A percentile compares a stretch with the other conserved stretches of the same genome.
phyloP scores from a whole-genome alignment of 2,329 filamentous ascomycete genomes.

The Penicillium sp. region DNA sequence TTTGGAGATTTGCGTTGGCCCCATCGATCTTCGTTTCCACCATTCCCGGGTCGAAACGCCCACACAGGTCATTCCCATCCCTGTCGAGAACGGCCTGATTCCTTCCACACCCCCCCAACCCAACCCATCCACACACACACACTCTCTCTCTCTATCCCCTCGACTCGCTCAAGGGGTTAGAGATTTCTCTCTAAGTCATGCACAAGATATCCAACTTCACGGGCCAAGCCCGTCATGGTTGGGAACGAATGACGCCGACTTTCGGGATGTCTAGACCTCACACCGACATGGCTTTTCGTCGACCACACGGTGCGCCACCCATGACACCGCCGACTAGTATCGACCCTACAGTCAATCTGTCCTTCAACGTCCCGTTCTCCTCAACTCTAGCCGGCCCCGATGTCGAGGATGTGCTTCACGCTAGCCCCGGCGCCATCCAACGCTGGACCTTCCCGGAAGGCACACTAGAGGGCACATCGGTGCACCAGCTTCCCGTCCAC shows the following conservation, averaged over 20 bases:
- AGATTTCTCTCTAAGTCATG: constrained; percentile 46
- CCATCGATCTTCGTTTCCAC: constrained; percentile 30
- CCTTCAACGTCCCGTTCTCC: constrained; percentile 95
- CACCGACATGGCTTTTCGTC: constrained; percentile 58
- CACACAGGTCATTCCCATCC: constrained; percentile 33
- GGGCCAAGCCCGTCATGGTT: constrained; percentile 63
- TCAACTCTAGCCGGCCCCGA: constrained; percentile 90
- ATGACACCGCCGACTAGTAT: constrained; percentile 67
- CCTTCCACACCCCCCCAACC: constrained; percentile 4
- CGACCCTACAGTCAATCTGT: constrained; percentile 80
- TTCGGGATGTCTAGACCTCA: constrained; percentile 62
- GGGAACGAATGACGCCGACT: constrained; percentile 65
- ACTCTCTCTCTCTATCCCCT: constrained; percentile 33
- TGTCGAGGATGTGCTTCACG: constrained; percentile 90
- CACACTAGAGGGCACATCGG: constrained; percentile 76
- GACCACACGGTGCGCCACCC: constrained; percentile 48
- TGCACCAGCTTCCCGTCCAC: constrained; percentile 90
- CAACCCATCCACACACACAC: constrained; percentile 12
- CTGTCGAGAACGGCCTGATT: constrained; percentile 31
- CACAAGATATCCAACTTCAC: constrained; percentile 69
- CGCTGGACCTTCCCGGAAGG: constrained; percentile 92
- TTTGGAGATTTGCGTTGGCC: constrained; percentile 11
- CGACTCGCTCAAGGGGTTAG: constrained; percentile 35
- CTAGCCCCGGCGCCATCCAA: constrained; percentile 79
- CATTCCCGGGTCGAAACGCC: constrained; percentile 27